Evolutionary conservation across 495 filamentous ascomycete genomes (phyloP).

Genomic region (Neurospora sublineolata): DNA sequence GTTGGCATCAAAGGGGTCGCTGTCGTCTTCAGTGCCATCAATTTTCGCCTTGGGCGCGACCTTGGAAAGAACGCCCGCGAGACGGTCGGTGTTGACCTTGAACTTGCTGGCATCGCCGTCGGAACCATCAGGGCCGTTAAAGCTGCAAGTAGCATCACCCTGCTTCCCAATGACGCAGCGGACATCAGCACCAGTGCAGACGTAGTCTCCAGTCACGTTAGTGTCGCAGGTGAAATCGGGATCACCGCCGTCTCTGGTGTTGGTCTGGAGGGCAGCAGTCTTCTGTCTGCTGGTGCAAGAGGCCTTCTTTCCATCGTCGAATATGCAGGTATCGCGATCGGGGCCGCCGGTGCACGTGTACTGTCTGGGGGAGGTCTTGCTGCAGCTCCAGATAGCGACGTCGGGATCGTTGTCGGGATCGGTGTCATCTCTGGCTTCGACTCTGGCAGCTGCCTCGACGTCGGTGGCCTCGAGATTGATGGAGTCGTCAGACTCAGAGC

Average conservation of each 20-base stretch:
- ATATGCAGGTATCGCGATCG: background rate
- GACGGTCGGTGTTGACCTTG: background rate
- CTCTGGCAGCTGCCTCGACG: background rate
- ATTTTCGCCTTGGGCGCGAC: background rate
- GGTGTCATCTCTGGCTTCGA: background rate
- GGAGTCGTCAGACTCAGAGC: background rate
- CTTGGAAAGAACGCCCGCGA: background rate
- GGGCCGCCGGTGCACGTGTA: background rate
- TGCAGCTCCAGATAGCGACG: background rate
- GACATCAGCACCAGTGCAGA: background rate
- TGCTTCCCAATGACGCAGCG: background rate
- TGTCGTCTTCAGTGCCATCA: too few relatives aligned
- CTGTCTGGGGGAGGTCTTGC: background rate
- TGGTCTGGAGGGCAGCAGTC: background rate
- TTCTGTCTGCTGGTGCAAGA: background rate
- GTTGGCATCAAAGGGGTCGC: background rate
- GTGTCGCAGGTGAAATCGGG: background rate
- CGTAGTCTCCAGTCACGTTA: background rate
- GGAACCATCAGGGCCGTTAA: background rate
- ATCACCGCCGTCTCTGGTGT: background rate
- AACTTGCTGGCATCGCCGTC: background rate
- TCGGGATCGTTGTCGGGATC: background rate
- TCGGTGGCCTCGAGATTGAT: background rate
- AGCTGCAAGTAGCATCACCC: background rate
- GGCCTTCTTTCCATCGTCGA: background rate